Evolutionary conservation across 2,329 filamentous ascomycete genomes (phyloP).

Genomic region (Lasiodiplodia theobromae): DNA sequence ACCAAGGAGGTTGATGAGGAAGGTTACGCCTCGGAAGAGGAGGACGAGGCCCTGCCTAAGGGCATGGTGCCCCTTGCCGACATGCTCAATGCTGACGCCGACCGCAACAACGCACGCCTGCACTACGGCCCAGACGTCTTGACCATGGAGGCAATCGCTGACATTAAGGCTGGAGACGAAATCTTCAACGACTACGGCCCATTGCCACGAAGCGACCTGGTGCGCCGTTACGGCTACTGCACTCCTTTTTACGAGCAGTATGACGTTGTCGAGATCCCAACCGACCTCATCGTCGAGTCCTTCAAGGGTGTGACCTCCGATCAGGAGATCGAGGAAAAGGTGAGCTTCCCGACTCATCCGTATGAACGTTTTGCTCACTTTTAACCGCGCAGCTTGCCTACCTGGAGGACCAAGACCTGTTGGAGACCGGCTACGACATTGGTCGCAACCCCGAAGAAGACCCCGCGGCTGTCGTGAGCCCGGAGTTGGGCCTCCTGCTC

Average conservation of each 20-base stretch:
- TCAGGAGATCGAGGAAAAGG: slow-evolving; percentile 36
- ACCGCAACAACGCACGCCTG: slow-evolving; percentile 75
- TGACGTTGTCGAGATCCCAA: slow-evolving; percentile 82
- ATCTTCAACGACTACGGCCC: slow-evolving; percentile 91
- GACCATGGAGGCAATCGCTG: slow-evolving; percentile 73
- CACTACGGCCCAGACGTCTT: slow-evolving; percentile 67
- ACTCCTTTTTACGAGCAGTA: slow-evolving; percentile 77
- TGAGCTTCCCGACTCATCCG: slow-evolving; percentile 32
- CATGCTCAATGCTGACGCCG: slow-evolving; percentile 85
- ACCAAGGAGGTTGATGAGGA: slow-evolving; percentile 65
- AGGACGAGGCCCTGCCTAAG: slow-evolving; percentile 64
- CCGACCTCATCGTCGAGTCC: slow-evolving; percentile 61
- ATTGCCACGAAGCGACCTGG: slow-evolving; percentile 79
- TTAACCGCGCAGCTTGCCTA: slow-evolving; percentile 53
- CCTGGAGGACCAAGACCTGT: slow-evolving; percentile 67
- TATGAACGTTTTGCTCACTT: not conserved
- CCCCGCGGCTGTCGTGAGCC: slow-evolving; percentile 44
- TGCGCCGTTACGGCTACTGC: slow-evolving; percentile 88
- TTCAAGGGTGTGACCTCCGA: slow-evolving; percentile 53
- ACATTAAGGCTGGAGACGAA: slow-evolving; percentile 75
- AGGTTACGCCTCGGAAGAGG: slow-evolving; percentile 55
- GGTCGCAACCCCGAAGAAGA: slow-evolving; percentile 39
- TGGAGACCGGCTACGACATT: slow-evolving; percentile 77
- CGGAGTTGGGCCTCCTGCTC: slow-evolving; percentile 53
- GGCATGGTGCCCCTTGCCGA: slow-evolving; percentile 93